Base-by-base conservation (phyloP, 768 basidiomycete species). In the Russula foetens region DNA sequence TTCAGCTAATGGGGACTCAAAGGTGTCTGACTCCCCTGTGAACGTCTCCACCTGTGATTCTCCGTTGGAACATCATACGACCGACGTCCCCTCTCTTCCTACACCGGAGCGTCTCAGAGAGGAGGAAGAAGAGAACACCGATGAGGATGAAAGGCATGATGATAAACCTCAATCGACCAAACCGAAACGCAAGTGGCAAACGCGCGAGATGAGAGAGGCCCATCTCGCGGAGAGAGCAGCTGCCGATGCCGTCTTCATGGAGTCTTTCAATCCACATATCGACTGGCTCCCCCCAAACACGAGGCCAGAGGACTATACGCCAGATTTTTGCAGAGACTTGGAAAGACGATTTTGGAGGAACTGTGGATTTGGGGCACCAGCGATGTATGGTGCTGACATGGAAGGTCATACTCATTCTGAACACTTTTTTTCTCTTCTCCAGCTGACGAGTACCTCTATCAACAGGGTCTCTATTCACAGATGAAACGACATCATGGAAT, bases 331-430 rank as follows among this genome's bases (percentile, higher is more conserved):
- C 71, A 81, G 84, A 61, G 84, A 86, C 62, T 79, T 98, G 21
- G 95, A 98, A 74, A 79, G 94, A 31, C 81, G 86, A 56, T 98
- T 85, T 72, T 99, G 97, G 97, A 79, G 94, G 55, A 93, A 90
- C 65, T 85, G 92, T 72, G 86, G 92, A 0, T 72, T 96, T 4
- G 91, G 92, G 4, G 89, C 86, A 63, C 79, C 94, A n/a, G 84
- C 95, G 3, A 96, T 92, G 95, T 99, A 99, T 72, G 97, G 96
- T 21, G 97, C 97, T 4, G 97, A 99, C 71, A 87, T 92, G 63
- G 84, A 88, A 76, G 96, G 94, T 88, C 63, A 82, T 75, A 65
- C 29, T 56, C 26, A 51, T 43, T 19, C 12, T 15, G 26, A 44
- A 44, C 21, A 19, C 17, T 19, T 38, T 56, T 1, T 23, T 56